These are phyloP conservation scores for Vitis rotundifolia DNA, from an alignment of 164 flowering plant species.

Conservation along the genomic window DNA sequence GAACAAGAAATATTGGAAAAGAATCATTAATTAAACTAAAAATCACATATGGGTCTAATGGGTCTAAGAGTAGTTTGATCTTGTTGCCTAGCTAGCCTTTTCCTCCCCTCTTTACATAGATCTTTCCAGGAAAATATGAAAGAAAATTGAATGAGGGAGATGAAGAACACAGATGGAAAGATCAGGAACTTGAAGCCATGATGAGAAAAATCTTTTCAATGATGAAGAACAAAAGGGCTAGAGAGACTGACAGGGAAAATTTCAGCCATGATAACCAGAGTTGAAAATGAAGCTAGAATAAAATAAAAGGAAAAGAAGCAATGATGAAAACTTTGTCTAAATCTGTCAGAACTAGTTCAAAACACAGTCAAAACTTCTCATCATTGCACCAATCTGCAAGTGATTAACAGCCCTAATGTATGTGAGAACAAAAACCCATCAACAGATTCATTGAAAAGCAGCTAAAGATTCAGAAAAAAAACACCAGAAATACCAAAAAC, in stretches of 20 bases:
- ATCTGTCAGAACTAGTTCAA: neutral
- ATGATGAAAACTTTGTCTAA: slow-evolving; percentile 10
- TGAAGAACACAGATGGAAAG: neutral
- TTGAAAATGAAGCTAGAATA: neutral
- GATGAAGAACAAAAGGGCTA: neutral
- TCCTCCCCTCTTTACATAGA: too few species aligned
- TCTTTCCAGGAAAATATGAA: too few species aligned
- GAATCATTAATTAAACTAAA: neutral
- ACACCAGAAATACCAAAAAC: too few species aligned
- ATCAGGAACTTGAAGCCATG: neutral
- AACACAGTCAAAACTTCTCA: slow-evolving; percentile 13
- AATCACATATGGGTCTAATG: neutral
- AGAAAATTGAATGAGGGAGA: neutral
- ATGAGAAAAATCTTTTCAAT: neutral
- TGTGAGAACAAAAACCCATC: neutral
- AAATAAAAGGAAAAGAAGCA: neutral
- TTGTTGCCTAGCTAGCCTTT: too few species aligned
- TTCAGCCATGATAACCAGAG: slow-evolving; percentile 1
- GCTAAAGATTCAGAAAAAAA: neutral
- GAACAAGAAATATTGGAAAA: neutral
- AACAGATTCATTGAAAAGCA: neutral
- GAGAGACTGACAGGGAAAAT: slow-evolving; percentile 1
- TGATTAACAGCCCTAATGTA: neutral
- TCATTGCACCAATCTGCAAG: slow-evolving; percentile 19
- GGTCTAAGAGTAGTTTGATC: neutral